Evolutionary conservation across 345 rosid genomes (phyloP).

Genomic region (Ricinus communis): DNA sequence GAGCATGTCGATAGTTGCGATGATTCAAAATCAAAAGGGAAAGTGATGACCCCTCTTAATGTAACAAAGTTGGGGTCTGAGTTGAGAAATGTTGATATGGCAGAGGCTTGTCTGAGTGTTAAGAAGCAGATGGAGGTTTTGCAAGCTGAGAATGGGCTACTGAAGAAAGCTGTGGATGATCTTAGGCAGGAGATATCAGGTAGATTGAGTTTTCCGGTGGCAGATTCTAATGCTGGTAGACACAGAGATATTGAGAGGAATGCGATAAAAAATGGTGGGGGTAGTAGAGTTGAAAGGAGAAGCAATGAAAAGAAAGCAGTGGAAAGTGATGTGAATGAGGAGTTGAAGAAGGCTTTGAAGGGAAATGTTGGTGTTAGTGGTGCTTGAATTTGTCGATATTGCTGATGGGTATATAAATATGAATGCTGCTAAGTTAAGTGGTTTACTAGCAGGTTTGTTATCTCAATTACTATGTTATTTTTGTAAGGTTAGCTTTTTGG

Average conservation of each 20-base stretch:
- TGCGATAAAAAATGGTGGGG: slow-evolving; percentile 24
- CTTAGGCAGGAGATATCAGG: slow-evolving; percentile 53
- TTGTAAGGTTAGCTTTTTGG: slow-evolving; percentile 6
- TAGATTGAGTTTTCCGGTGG: slow-evolving; percentile 20
- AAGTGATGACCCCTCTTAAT: not conserved
- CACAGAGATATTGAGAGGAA: slow-evolving; percentile 47
- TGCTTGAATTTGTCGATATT: slow-evolving; percentile 31
- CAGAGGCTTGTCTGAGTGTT: slow-evolving; percentile 48
- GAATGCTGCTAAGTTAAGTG: not conserved
- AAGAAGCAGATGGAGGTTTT: slow-evolving; percentile 65
- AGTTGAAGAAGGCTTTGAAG: slow-evolving; percentile 64
- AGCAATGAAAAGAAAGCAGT: slow-evolving; percentile 45
- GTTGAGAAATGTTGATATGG: slow-evolving; percentile 38
- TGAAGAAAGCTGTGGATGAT: slow-evolving; percentile 75
- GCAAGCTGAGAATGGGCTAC: slow-evolving; percentile 58
- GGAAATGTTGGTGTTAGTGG: slow-evolving; percentile 36
- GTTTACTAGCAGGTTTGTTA: not conserved
- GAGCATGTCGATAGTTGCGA: slow-evolving; percentile 57
- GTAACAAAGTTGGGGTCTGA: slow-evolving; percentile 13
- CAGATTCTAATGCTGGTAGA: slow-evolving; percentile 41
- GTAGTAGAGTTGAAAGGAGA: slow-evolving; percentile 39
- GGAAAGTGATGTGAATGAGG: slow-evolving; percentile 61
- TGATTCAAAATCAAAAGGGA: slow-evolving; percentile 25
- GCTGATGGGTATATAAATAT: not conserved
- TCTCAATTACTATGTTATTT: not conserved